Percentiles rank a stretch among this genome's conserved stretches.
Conservation (phyloP, 768 basidiomycete genomes). For the Tricholoma furcatifolium region DNA sequence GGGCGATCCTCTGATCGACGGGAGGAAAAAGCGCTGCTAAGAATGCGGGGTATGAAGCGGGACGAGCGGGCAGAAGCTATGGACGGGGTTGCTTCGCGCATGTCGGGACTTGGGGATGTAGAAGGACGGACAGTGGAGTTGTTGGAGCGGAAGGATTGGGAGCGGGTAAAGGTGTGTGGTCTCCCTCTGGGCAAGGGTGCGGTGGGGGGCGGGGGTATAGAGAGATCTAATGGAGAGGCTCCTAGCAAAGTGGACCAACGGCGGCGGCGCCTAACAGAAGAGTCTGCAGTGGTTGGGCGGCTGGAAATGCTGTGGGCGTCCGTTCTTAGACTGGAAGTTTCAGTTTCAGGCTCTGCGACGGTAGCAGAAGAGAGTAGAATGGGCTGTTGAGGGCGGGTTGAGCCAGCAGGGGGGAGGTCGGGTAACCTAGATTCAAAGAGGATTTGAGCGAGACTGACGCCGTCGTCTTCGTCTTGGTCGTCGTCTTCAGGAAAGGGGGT, state of each 20-base stretch:
- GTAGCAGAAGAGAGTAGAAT: slow-evolving; percentile 54
- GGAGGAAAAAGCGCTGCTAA: slow-evolving; percentile 60
- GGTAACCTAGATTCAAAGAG: slow-evolving; percentile 79
- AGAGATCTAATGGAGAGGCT: slow-evolving; percentile 19
- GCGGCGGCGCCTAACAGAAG: slow-evolving; percentile 47
- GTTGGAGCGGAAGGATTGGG: slow-evolving; percentile 40
- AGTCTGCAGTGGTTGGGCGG: slow-evolving; percentile 29
- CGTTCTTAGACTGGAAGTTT: slow-evolving; percentile 45
- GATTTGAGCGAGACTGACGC: slow-evolving; percentile 73
- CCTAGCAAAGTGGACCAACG: slow-evolving; percentile 73
- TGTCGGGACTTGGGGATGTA: slow-evolving; percentile 22
- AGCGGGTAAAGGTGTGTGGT: slow-evolving; percentile 31
- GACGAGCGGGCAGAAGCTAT: slow-evolving; percentile 44
- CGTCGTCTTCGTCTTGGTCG: slow-evolving; percentile 60
- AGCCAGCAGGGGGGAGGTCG: slow-evolving; percentile 68
- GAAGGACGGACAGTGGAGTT: slow-evolving; percentile 30
- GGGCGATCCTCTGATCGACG: slow-evolving; percentile 61
- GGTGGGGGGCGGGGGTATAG: slow-evolving; percentile 19
- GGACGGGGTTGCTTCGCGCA: slow-evolving; percentile 22
- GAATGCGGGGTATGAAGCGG: slow-evolving; percentile 69
- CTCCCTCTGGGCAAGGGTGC: slow-evolving; percentile 26
- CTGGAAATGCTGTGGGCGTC: slow-evolving; percentile 24
- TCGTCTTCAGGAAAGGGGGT: slow-evolving; percentile 51
- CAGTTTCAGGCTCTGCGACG: slow-evolving; percentile 43
- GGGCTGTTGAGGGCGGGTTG: slow-evolving; percentile 63